Base-by-base conservation (phyloP, 2,329 filamentous ascomycete genomes). In the Penicillium vulpinum region DNA sequence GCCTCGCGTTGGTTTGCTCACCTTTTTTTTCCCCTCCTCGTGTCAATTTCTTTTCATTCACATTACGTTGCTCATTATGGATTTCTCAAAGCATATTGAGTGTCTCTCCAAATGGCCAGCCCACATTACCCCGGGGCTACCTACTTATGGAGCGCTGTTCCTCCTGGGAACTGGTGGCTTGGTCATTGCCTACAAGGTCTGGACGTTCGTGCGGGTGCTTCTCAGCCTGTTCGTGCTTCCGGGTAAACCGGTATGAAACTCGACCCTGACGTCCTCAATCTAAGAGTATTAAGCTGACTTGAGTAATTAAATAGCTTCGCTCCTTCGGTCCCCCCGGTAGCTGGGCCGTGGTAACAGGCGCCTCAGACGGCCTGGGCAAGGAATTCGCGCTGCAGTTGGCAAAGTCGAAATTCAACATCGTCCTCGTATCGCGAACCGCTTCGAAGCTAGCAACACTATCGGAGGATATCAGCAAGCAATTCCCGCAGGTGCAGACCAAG, bases 361-460 rank as follows among this genome's bases (percentile, higher is more conserved):
- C 93, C 50, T 97, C 92, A 11, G 94, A 99, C 76, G 95, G 94
- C 62, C 87, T 99, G 61, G 94, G 94, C 73, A 97, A 96, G 78
- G 94, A 99, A 79, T 99, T 91, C 73, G 91, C 93, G 36, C 83
- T 89, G 31, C 92, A 97, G 75, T 87, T 99, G 56, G 92, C 94
- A 24, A 81, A 85, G 60, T 92, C 94, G 73, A 92, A 92, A 68
- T 99, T 93, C 85, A 97, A 97, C 78, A 82, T 97, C 67, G 80
- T 99, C 61, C 90, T 99, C 66, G 88, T 99, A 60, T 97, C 94
- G 44, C 92, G 95, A 68, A 97, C 95, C n/a, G 84, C 89, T 65
- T 91, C 91, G 39, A 99, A 99, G 78, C 88, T 99, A 64, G 85
- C 90, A 53, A 76, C 85, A 2, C 84, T 99, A 49, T 86, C 90